These are phyloP conservation scores for Suillus lakei DNA, from an alignment of 768 basidiomycete genomes.

Conservation along the genomic window DNA sequence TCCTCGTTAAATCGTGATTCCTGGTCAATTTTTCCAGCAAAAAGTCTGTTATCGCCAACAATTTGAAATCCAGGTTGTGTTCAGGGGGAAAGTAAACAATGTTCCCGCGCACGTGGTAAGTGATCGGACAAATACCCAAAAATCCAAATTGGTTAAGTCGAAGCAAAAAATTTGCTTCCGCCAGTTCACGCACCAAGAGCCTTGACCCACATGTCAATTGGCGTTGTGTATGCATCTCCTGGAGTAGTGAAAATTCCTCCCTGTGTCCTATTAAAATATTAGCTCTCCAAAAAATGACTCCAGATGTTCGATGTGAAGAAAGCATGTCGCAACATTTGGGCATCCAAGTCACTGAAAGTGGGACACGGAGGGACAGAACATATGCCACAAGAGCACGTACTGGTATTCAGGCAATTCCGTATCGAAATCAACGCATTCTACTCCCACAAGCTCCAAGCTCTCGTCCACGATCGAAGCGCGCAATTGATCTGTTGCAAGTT, in stretches of 20 bases:
- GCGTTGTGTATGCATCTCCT: slow-evolving; percentile 86
- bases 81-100: slow-evolving; percentile 9
- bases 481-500: slow-evolving; percentile 83
- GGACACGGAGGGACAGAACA: slow-evolving; percentile 6
- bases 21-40: slow-evolving; percentile 75
- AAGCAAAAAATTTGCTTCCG: slow-evolving; percentile 67
- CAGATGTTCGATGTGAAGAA: slow-evolving; percentile 14
- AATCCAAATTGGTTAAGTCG: slow-evolving; percentile 39
- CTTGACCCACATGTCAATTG: slow-evolving; percentile 91
- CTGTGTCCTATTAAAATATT: slow-evolving; percentile 61
- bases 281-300: slow-evolving; percentile 17
- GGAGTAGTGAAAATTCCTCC: slow-evolving; percentile 88
- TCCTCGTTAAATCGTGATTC: slow-evolving; percentile 70
- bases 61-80: slow-evolving; percentile 8
- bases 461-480: slow-evolving; percentile 86
- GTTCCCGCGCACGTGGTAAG: slow-evolving; percentile 29
- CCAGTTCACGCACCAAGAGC: slow-evolving; percentile 66
- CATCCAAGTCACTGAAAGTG: slow-evolving; percentile 7
- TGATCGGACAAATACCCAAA: slow-evolving; percentile 37
- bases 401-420: slow-evolving; percentile 78
- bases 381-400: slow-evolving; percentile 49
- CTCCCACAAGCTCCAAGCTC: slow-evolving; percentile 78
- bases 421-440: slow-evolving; percentile 86
- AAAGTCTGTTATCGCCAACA: slow-evolving; percentile 55
- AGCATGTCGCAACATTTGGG: slow-evolving; percentile 4